Evolutionary conservation across 2,329 filamentous ascomycete genomes (phyloP).

Genomic region (Aureobasidium zeae): DNA sequence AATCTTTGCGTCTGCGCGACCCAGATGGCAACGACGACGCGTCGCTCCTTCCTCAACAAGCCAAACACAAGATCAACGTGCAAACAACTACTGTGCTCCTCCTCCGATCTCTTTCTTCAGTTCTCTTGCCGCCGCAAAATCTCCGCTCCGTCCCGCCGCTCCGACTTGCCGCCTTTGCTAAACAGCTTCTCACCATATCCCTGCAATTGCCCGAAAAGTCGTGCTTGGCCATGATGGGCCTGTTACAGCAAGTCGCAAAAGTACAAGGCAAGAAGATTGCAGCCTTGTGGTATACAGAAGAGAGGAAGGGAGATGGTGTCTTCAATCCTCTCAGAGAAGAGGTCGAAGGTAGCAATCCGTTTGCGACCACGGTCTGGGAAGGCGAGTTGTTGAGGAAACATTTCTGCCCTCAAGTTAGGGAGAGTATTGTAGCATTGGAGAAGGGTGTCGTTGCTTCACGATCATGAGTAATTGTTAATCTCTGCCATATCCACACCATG

Average conservation of each 20-base stretch:
- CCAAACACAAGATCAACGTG: conserved; percentile 69
- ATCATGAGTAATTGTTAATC: no score
- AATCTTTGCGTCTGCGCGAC: conserved; percentile 27
- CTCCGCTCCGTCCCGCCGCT: conserved; percentile 68
- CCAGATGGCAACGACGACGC: conserved; percentile 12
- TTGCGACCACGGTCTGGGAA: conserved; percentile 86
- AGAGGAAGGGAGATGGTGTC: conserved; percentile 80
- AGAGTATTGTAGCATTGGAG: conserved; percentile 35
- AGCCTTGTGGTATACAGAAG: conserved; percentile 89
- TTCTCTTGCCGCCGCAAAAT: conserved; percentile 67
- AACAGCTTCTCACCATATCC: conserved; percentile 73
- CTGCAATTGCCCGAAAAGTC: conserved; percentile 90
- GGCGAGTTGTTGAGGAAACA: conserved; percentile 77
- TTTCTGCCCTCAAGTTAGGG: conserved; percentile 77
- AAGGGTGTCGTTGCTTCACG: conserved; percentile 12
- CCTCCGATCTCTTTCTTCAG: conserved; percentile 71
- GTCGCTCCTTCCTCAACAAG: conserved; percentile 21
- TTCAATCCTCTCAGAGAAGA: conserved; percentile 59
- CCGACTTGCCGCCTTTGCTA: conserved; percentile 83
- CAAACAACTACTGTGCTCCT: conserved; percentile 91
- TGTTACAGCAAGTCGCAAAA: conserved; percentile 70
- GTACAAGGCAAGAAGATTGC: conserved; percentile 74
- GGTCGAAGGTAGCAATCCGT: conserved; percentile 81
- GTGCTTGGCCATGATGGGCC: conserved; percentile 64
- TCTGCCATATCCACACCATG: no score